Evolutionary conservation across 345 rosid genomes (phyloP), one percentile per base, ranked within the genome.

Genomic region (Turnera subulata): DNA sequence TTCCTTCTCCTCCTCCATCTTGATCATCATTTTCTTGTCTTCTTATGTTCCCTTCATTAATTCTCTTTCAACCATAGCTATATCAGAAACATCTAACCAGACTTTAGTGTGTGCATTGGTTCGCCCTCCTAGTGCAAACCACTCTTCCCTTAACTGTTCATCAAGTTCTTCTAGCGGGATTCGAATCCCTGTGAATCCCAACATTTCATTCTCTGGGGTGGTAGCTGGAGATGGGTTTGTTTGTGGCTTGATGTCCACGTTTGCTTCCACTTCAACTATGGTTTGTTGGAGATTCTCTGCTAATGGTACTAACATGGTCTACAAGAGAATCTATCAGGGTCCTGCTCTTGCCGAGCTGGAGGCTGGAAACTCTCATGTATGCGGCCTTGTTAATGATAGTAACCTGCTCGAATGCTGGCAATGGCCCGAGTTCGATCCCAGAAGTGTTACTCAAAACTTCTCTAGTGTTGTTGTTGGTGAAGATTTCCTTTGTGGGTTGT

Each of bases 191-290:
- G 62, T n/a, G 9, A 17, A 46, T 12, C n/a, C 42, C 1, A 35
- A 32, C 19, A 46, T 38, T 55, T 37, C 65, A 1, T 73, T 78
- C 51, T 53, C 91, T 1, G 85, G 80, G 1, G 13, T 85, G 11
- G 91, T 82, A 11, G 79, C 83, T 2, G 93, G 95, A 24, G 74
- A 82, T n/a, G 82, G 93, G 1, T 87, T 85, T 54, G 15, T 87
- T 0, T 84, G 91, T 22, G 81, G 63, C 9, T 49, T 90, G 55
- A 70, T 19, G 29, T 22, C 74, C 1, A 43, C 32, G 2, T 24
- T 50, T 50, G 46, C 76, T 0, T 20, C 74, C 21, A 13, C 32
- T 57, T 85, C 91, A 2, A 46, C 20, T 5, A 4, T 90, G 38
- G 46, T 51, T 38, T 80, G 91, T 61, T 85, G 86, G 90, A 82